These are phyloP conservation scores for Colletotrichum costaricense DNA, from an alignment of 2,329 filamentous ascomycete genomes.

Conservation along the genomic window DNA sequence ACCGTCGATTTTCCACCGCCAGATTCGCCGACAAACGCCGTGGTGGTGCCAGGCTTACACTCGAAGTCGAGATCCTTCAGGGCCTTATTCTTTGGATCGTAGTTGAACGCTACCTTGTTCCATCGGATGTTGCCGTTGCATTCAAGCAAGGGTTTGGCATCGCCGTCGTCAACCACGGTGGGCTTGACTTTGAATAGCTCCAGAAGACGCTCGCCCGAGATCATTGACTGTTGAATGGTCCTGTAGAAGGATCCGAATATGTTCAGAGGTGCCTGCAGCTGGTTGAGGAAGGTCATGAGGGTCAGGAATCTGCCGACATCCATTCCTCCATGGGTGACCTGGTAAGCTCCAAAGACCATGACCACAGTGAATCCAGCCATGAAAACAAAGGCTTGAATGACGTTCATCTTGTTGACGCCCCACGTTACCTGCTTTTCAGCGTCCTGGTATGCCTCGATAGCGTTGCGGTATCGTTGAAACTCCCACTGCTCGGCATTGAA, in stretches of 20 bases:
- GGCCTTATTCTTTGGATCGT: slow-evolving; percentile 87
- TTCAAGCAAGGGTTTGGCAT: slow-evolving; percentile 69
- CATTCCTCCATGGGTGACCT: slow-evolving; percentile 75
- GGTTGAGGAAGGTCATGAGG: slow-evolving; percentile 81
- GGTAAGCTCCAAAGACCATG: slow-evolving; percentile 80
- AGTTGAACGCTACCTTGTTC: slow-evolving; percentile 90
- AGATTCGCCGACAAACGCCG: slow-evolving; percentile 95
- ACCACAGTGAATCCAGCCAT: slow-evolving; percentile 79
- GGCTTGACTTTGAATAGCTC: slow-evolving; percentile 97
- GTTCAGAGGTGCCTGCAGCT: slow-evolving; percentile 84
- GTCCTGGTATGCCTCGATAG: slow-evolving; percentile 77
- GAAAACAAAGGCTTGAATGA: slow-evolving; percentile 83
- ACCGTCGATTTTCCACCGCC: slow-evolving; percentile 97
- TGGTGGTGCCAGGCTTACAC: slow-evolving; percentile 90
- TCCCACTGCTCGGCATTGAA: slow-evolving; percentile 89
- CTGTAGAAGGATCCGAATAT: slow-evolving; percentile 96
- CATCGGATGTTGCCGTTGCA: slow-evolving; percentile 89
- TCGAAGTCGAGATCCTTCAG: slow-evolving; percentile 86
- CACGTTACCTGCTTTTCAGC: slow-evolving; percentile 82
- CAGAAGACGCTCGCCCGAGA: slow-evolving; percentile 93
- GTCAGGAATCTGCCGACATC: slow-evolving; percentile 78
- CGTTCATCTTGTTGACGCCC: slow-evolving; percentile 83
- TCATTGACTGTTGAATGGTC: slow-evolving; percentile 96
- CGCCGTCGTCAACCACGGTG: slow-evolving; percentile 83
- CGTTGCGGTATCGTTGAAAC: slow-evolving; percentile 77